Conservation (phyloP, 495 filamentous ascomycete genomes). For the Penicillium chermesinum region DNA sequence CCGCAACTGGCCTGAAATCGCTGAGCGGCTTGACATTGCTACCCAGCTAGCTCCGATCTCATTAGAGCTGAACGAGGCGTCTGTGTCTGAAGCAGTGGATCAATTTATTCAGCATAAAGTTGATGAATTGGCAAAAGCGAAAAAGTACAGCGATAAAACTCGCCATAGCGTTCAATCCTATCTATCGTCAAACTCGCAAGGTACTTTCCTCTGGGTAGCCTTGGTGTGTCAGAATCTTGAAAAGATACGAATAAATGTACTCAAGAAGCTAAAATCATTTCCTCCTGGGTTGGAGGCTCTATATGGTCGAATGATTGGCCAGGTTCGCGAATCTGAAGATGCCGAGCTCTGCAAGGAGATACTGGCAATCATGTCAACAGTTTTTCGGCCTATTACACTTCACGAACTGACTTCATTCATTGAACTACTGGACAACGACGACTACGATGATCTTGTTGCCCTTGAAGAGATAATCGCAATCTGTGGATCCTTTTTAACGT, state of each 20-base stretch:
- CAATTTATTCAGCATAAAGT: slow-evolving; percentile 33
- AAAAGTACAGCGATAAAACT: slow-evolving; percentile 5
- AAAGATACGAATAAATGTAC: background rate
- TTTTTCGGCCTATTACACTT: slow-evolving; percentile 26
- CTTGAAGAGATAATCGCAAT: slow-evolving; percentile 9
- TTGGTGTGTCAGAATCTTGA: slow-evolving; percentile 11
- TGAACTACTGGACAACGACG: slow-evolving; percentile 4
- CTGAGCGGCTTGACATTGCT: slow-evolving; percentile 2
- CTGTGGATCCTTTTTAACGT: slow-evolving; percentile 17
- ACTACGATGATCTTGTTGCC: background rate
- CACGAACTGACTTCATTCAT: slow-evolving; percentile 18
- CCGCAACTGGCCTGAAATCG: slow-evolving; percentile 21
- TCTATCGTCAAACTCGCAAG: slow-evolving; percentile 17
- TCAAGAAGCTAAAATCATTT: slow-evolving; percentile 4
- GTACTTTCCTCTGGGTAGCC: slow-evolving; percentile 38
- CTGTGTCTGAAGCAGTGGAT: slow-evolving; percentile 17
- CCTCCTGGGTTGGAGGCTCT: slow-evolving; percentile 11
- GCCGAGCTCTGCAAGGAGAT: slow-evolving; percentile 7
- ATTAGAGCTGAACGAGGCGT: slow-evolving; percentile 21
- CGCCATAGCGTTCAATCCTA: slow-evolving; percentile 8
- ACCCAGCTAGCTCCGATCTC: background rate
- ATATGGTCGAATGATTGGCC: slow-evolving; percentile 15
- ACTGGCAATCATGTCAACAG: slow-evolving; percentile 13
- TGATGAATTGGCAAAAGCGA: slow-evolving; percentile 7
- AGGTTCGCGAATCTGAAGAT: slow-evolving; percentile 3